A percentile compares a stretch with the other conserved stretches of the same genome.
Evolutionary conservation across 1,284 basidiomycete genomes (phyloP).

Genomic region (Rhizoctonia solani): DNA sequence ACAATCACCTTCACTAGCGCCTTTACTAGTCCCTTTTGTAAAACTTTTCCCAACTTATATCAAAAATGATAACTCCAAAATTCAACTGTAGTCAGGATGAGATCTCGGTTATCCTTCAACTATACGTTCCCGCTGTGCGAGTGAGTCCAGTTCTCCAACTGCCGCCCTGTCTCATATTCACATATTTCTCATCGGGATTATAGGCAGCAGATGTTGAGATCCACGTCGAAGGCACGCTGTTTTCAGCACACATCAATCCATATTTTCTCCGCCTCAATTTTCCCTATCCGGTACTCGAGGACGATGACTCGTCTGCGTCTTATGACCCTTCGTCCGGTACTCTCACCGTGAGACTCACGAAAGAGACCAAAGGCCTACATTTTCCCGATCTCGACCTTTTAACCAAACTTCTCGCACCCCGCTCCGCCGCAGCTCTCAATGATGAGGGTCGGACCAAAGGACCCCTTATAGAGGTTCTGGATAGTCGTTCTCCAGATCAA

Average conservation of each 20-base stretch:
- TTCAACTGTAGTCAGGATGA: conserved; percentile 75
- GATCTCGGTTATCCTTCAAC: conserved; percentile 58
- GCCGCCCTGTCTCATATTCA: conserved; percentile 23
- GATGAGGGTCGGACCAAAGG: conserved; percentile 29
- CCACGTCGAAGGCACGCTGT: conserved; percentile 66
- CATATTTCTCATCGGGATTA: conserved; percentile 38
- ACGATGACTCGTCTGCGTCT: conserved; percentile 67
- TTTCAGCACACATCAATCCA: conserved; percentile 76
- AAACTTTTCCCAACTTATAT: background rate
- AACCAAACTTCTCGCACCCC: conserved; percentile 71
- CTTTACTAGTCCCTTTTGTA: background rate
- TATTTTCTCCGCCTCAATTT: conserved; percentile 81
- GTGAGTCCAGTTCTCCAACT: conserved; percentile 52
- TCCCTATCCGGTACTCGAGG: conserved; percentile 56
- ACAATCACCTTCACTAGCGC: background rate
- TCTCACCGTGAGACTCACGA: conserved; percentile 69
- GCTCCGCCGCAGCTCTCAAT: conserved; percentile 47
- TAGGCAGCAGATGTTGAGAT: conserved; percentile 80
- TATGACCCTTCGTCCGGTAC: conserved; percentile 75
- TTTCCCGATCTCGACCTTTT: conserved; percentile 77
- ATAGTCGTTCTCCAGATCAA: conserved; percentile 31
- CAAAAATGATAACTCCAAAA: conserved; percentile 73
- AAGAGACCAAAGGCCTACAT: conserved; percentile 62
- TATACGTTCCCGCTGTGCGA: conserved; percentile 77
- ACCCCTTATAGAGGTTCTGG: conserved; percentile 69